Evolutionary conservation across 2,329 filamentous ascomycete genomes (phyloP).

Genomic region (Parastagonospora nodorum): DNA sequence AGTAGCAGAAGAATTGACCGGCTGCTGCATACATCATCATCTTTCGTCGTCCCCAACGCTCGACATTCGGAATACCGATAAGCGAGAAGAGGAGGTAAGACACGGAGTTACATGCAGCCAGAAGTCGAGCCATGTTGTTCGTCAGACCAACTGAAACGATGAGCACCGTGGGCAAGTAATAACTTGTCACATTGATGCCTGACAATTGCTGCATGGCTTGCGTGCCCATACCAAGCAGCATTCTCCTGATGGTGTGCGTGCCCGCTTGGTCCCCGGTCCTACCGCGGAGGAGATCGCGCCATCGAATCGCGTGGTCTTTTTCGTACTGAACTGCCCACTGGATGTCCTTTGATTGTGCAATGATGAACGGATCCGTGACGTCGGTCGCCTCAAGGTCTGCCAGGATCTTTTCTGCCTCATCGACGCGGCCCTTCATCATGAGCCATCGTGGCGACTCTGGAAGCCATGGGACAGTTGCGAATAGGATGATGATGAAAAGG

Average conservation of each 20-base stretch:
- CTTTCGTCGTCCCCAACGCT: constrained; percentile 61
- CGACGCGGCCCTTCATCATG: constrained; percentile 49
- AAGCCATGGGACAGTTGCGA: constrained; percentile 53
- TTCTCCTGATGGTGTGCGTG: constrained; percentile 56
- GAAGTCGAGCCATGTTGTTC: constrained; percentile 57
- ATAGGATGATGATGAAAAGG: constrained; percentile 56
- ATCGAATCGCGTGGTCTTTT: constrained; percentile 55
- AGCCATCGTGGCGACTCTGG: constrained; percentile 56
- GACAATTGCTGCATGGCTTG: constrained; percentile 58
- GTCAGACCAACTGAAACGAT: constrained; percentile 61
- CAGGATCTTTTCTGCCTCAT: constrained; percentile 56
- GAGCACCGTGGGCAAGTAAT: constrained; percentile 64
- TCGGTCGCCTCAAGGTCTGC: constrained; percentile 55
- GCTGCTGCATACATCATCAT: constrained; percentile 63
- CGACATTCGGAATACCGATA: constrained; percentile 55
- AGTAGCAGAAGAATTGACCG: constrained; percentile 59
- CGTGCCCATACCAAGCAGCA: constrained; percentile 60
- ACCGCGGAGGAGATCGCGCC: constrained; percentile 56
- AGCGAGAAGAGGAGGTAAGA: constrained; percentile 56
- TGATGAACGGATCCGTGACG: constrained; percentile 50
- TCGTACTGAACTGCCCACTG: constrained; percentile 57
- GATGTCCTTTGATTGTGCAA: constrained; percentile 54
- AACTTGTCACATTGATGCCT: constrained; percentile 49
- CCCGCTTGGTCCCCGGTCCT: constrained; percentile 51
- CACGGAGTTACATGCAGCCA: constrained; percentile 61